These are phyloP conservation scores for Ustilago loliicola DNA, from an alignment of 1,284 basidiomycete species.

Conservation along the genomic window DNA sequence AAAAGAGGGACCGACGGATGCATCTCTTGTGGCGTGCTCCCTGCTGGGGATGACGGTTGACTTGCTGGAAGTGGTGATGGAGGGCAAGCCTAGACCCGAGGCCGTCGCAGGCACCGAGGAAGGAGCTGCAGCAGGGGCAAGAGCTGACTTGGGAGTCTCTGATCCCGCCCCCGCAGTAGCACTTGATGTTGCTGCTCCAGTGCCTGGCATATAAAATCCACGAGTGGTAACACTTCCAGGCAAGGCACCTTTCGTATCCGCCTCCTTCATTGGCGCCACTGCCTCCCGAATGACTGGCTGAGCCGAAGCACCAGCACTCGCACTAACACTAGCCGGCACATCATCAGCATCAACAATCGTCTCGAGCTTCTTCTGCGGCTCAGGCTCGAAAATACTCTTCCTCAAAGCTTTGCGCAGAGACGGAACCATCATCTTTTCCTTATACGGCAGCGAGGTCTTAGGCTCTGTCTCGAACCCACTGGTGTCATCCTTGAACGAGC, in stretches of 20 bases:
- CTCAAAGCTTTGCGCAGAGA: constrained; percentile 62
- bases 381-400: constrained; percentile 42
- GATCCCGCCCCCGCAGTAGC: not conserved
- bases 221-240: constrained; percentile 48
- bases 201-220: constrained; percentile 48
- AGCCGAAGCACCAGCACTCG: not conserved
- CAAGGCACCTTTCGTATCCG: constrained; percentile 36
- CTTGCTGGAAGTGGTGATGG: constrained; percentile 23
- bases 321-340: constrained; percentile 24
- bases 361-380: constrained; percentile 35
- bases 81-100: constrained; percentile 26
- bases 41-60: constrained; percentile 13
- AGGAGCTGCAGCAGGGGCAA: constrained; percentile 1
- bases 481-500: constrained; percentile 47
- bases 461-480: constrained; percentile 66
- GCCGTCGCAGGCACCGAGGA: constrained; percentile 7
- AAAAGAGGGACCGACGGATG: constrained; percentile 28
- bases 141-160: constrained; percentile 14
- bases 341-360: constrained; percentile 50
- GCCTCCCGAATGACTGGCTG: constrained; percentile 10
- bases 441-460: constrained; percentile 68
- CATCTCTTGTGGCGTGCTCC: constrained; percentile 24
- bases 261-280: constrained; percentile 8
- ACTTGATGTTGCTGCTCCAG: not conserved
- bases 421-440: constrained; percentile 67